Conservation (phyloP, 2,329 filamentous ascomycete species). For the Plectosphaerella plurivora region DNA sequence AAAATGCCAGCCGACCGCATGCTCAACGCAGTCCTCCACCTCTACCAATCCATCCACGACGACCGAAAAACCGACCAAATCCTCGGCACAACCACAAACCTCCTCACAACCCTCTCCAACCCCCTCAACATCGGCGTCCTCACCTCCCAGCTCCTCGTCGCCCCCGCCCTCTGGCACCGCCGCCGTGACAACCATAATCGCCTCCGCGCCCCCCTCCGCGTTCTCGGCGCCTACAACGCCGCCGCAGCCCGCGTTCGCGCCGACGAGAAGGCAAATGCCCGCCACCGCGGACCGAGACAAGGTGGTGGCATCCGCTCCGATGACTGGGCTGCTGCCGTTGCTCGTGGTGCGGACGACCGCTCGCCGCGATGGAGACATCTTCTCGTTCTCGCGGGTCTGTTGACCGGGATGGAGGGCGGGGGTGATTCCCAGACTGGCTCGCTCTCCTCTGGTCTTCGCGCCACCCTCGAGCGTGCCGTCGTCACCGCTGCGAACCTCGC, state of each 20-base stretch:
- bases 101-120: constrained; percentile 67
- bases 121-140: constrained; percentile 70
- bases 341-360: constrained; percentile 52
- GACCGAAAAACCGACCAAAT: constrained; percentile 48
- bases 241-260: constrained; percentile 53
- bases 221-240: constrained; percentile 69
- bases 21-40: constrained; percentile 60
- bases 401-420: constrained; percentile 69
- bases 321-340: constrained; percentile 52
- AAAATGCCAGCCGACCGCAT: constrained; percentile 63
- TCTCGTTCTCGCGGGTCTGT: constrained; percentile 71
- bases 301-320: constrained; percentile 43
- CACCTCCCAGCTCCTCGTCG: constrained; percentile 66
- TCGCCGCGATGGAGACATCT: constrained; percentile 76
- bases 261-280: constrained; percentile 24
- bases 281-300: constrained; percentile 20
- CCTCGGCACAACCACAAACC: constrained; percentile 61
- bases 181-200: constrained; percentile 40
- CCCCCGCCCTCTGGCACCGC: constrained; percentile 65
- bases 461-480: constrained; percentile 67
- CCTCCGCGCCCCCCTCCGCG: constrained; percentile 57
- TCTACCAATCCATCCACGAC: constrained; percentile 51
- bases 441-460: constrained; percentile 59
- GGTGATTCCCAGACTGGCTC: constrained; percentile 43
- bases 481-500: constrained; percentile 74